Conservation (phyloP, 2,329 filamentous ascomycete species). For the Hymenoscyphus scutula region DNA sequence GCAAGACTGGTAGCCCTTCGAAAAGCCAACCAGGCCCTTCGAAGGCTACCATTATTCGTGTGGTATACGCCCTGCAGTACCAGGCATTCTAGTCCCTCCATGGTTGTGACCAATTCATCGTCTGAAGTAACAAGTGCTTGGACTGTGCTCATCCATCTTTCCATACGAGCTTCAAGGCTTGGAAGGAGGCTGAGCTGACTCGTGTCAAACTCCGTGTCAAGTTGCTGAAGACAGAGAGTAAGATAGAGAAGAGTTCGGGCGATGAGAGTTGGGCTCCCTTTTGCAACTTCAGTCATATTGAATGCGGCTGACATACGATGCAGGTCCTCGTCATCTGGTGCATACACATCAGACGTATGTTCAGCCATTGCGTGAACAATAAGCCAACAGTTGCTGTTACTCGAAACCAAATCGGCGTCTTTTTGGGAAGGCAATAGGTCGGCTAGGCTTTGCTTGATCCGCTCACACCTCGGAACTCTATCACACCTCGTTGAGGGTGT, state of each 20-base stretch:
- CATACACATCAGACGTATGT: constrained; percentile 11
- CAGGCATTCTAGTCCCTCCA: constrained; percentile 53
- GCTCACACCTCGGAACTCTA: constrained; percentile 27
- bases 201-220: constrained; percentile 28
- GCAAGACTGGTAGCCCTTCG: constrained; percentile 50
- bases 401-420: constrained; percentile 28
- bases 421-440: constrained; percentile 34
- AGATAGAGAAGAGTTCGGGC: constrained; percentile 31
- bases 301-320: constrained; percentile 18
- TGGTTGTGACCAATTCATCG: constrained; percentile 42
- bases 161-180: constrained; percentile 28
- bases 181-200: constrained; percentile 24
- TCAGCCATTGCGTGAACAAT: constrained; percentile 27
- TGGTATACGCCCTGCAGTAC: constrained; percentile 48
- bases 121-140: constrained; percentile 24
- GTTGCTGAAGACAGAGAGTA: constrained; percentile 33
- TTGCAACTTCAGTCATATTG: constrained; percentile 26
- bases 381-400: constrained; percentile 29
- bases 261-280: constrained; percentile 29
- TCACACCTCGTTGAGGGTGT: constrained; percentile 20
- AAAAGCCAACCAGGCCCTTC: constrained; percentile 47
- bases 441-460: constrained; percentile 29
- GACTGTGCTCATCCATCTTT: constrained; percentile 30
- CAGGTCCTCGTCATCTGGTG: constrained; percentile 1
- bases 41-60: constrained; percentile 47